A percentile compares a stretch with the other conserved stretches of the same genome.
Evolutionary conservation across 768 basidiomycete species (phyloP).

Genomic region (Boletus rubroflammeus): DNA sequence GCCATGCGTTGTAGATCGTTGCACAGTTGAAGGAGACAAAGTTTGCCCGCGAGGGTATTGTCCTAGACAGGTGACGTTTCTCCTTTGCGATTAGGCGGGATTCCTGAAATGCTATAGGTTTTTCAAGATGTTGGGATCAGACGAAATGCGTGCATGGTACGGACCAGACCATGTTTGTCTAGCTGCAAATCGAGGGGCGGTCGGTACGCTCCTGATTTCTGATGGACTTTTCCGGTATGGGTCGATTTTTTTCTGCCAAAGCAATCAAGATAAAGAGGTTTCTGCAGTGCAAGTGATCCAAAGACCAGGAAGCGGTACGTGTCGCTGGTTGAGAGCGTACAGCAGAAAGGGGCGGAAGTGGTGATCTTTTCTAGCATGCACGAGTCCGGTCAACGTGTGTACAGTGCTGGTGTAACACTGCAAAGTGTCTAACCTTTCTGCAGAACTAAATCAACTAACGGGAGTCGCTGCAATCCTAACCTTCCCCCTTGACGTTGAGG

Average conservation of each 20-base stretch:
- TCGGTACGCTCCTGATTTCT: slow-evolving; percentile 91
- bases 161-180: slow-evolving; percentile 91
- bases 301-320: slow-evolving; percentile 80
- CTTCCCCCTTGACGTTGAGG: slow-evolving; percentile 92
- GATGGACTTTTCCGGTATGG: slow-evolving; percentile 88
- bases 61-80: slow-evolving; percentile 71
- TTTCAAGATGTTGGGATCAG: slow-evolving; percentile 93
- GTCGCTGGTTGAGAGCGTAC: slow-evolving; percentile 81
- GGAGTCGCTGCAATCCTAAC: slow-evolving; percentile 95
- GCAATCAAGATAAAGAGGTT: background rate
- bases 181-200: slow-evolving; percentile 89
- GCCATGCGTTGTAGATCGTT: slow-evolving; percentile 47
- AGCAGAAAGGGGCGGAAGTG: slow-evolving; percentile 86
- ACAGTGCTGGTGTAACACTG: background rate
- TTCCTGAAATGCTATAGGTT: slow-evolving; percentile 52
- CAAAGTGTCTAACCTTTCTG: background rate
- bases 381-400: slow-evolving; percentile 94
- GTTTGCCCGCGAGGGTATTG: slow-evolving; percentile 89
- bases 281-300: slow-evolving; percentile 73
- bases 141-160: slow-evolving; percentile 98
- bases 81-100: background rate
- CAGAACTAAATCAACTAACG: slow-evolving; percentile 94
- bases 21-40: slow-evolving; percentile 89
- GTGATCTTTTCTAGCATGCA: slow-evolving; percentile 99
- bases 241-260: background rate